phyloP scores from a whole-genome alignment of 2,329 filamentous ascomycete genomes.

The Talaromyces sp. region DNA sequence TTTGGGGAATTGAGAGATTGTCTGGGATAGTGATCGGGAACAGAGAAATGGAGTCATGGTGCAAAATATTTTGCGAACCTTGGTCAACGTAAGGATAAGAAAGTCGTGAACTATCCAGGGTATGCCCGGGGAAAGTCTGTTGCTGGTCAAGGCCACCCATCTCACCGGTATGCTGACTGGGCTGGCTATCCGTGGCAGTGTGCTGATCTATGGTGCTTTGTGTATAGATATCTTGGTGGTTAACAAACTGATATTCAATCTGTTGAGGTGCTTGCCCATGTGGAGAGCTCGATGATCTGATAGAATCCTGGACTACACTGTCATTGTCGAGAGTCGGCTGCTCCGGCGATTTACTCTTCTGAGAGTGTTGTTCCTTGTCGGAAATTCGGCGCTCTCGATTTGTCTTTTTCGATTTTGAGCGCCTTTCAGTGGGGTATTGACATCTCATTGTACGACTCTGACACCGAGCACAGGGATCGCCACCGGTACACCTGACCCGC shows the following conservation, averaged over 20 bases:
- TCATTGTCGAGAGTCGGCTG: neutral
- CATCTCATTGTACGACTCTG: conserved; percentile 32
- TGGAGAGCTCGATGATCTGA: conserved; percentile 3
- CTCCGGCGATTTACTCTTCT: neutral
- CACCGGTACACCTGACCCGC: conserved; percentile 35
- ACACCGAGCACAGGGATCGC: conserved; percentile 32
- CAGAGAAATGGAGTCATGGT: neutral
- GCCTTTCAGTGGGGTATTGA: conserved; percentile 34
- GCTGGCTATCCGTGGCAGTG: neutral
- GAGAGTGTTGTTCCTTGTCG: neutral
- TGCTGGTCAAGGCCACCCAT: neutral
- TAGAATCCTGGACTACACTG: neutral
- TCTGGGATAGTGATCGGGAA: neutral
- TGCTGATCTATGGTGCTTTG: neutral
- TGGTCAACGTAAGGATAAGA: conserved; percentile 8
- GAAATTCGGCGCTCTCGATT: conserved; percentile 10
- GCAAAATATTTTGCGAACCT: conserved; percentile 7
- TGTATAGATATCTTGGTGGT: neutral
- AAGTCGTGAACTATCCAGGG: conserved; percentile 5
- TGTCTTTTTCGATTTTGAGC: conserved; percentile 26
- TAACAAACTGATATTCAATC: conserved; percentile 18
- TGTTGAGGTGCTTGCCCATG: conserved; percentile 15
- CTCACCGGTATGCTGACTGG: neutral
- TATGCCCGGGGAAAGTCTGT: conserved; percentile 3
- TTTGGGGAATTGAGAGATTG: neutral